Conservation (phyloP, 176 grass and related monocot genomes). For the Oropetium thomaeum region DNA sequence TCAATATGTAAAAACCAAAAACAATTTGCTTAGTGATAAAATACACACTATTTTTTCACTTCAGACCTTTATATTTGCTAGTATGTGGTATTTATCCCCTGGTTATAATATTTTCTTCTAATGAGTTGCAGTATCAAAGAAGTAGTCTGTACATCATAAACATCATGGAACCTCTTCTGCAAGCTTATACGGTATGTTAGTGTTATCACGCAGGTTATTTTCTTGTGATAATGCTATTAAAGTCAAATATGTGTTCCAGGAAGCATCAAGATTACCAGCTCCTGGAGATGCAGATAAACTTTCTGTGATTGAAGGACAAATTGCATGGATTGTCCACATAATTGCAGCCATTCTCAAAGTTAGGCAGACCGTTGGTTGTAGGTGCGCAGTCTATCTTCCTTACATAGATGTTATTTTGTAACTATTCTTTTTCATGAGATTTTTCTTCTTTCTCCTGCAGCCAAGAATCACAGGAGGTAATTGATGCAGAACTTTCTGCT, state of each 20-base stretch:
- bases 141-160: conserved; percentile 95
- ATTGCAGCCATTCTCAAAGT: conserved; percentile 94
- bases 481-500: conserved; percentile 96
- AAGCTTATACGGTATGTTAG: conserved; percentile 91
- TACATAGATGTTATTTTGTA: conserved; percentile 16
- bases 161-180: conserved; percentile 98
- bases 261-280: conserved; percentile 75
- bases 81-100: conserved; percentile 14
- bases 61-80: conserved; percentile 8
- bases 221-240: conserved; percentile 9
- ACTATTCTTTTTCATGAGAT: conserved; percentile 24
- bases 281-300: conserved; percentile 73
- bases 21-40: background rate
- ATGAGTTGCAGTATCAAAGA: conserved; percentile 80
- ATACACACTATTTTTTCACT: background rate
- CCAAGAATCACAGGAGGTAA: conserved; percentile 84
- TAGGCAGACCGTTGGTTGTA: conserved; percentile 72
- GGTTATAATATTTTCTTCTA: conserved; percentile 31
- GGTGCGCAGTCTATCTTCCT: conserved; percentile 40
- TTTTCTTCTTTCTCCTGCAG: conserved; percentile 47
- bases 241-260: conserved; percentile 50
- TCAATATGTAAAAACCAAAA: background rate
- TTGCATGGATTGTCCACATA: conserved; percentile 97
- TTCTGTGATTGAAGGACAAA: conserved; percentile 93
- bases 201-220: background rate